phyloP scores from a whole-genome alignment of 768 basidiomycete genomes.

The Tricholoma bakamatsutake region DNA sequence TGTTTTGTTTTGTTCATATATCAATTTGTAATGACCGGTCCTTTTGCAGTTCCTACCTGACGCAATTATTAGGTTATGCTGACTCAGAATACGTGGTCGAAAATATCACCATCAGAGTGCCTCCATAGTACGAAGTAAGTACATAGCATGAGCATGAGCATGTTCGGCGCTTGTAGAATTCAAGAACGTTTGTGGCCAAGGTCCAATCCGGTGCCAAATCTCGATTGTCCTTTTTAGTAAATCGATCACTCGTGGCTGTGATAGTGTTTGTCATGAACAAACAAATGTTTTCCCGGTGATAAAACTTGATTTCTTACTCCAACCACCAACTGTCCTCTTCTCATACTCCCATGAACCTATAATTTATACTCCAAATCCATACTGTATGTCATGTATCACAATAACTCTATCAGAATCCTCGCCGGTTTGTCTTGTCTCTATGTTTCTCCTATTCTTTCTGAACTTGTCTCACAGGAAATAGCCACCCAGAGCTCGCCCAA shows the following conservation, averaged over 20 bases:
- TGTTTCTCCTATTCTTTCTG: conserved; percentile 10
- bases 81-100: conserved; percentile 98
- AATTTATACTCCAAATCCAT: conserved; percentile 10
- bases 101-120: conserved; percentile 76
- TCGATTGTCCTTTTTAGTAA: neutral
- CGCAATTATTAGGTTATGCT: conserved; percentile 81
- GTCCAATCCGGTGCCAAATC: conserved; percentile 16
- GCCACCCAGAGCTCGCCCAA: conserved; percentile 95
- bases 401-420: conserved; percentile 72
- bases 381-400: conserved; percentile 59
- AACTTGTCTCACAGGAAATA: conserved; percentile 68
- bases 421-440: conserved; percentile 46
- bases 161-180: too few species aligned
- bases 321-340: conserved; percentile 28
- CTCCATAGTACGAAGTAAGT: conserved; percentile 36
- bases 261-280: conserved; percentile 32
- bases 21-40: conserved; percentile 9
- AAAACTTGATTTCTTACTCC: conserved; percentile 16
- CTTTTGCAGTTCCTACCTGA: conserved; percentile 63
- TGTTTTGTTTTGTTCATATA: neutral
- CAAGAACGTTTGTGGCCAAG: conserved; percentile 15
- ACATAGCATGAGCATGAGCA: too few species aligned
- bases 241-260: conserved; percentile 35
- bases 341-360: conserved; percentile 19
- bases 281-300: conserved; percentile 26